Evolutionary conservation across 2,329 filamentous ascomycete genomes (phyloP).

Genomic region (Aspergillus aculeatus): DNA sequence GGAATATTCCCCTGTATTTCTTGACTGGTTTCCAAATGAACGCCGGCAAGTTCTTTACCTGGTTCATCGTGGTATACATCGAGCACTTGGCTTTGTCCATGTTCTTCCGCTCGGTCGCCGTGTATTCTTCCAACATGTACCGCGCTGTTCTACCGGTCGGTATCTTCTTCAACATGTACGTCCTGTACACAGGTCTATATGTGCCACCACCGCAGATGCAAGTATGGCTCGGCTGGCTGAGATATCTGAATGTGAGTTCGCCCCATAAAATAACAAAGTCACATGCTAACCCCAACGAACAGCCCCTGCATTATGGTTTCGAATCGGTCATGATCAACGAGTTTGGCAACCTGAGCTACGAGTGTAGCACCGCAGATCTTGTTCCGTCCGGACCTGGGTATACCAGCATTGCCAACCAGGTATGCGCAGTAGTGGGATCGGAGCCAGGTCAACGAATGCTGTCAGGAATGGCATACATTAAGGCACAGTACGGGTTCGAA

Average conservation of each 20-base stretch:
- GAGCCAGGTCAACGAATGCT: background rate
- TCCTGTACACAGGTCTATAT: conserved; percentile 75
- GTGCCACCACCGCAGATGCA: conserved; percentile 71
- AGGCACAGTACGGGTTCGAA: conserved; percentile 1
- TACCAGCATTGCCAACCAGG: background rate
- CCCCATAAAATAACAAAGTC: conserved; percentile 39
- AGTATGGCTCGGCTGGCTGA: conserved; percentile 74
- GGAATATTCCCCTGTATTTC: conserved; percentile 72
- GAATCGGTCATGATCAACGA: conserved; percentile 8
- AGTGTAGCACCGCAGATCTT: background rate
- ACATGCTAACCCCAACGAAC: background rate
- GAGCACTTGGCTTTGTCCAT: conserved; percentile 63
- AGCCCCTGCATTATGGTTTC: conserved; percentile 9
- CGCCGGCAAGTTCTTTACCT: conserved; percentile 68
- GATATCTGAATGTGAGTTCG: conserved; percentile 69
- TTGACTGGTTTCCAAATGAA: conserved; percentile 65
- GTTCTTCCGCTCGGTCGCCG: conserved; percentile 71
- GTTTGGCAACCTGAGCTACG: background rate
- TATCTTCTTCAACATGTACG: conserved; percentile 71
- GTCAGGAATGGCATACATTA: background rate
- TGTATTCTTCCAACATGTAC: conserved; percentile 73
- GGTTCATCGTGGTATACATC: conserved; percentile 58
- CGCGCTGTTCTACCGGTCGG: conserved; percentile 78
- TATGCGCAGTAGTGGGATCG: conserved; percentile 4
- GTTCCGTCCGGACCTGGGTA: conserved; percentile 2